These are phyloP conservation scores for Closterium sp. DNA, from an alignment of 139 green algal species.

Conservation along the genomic window DNA sequence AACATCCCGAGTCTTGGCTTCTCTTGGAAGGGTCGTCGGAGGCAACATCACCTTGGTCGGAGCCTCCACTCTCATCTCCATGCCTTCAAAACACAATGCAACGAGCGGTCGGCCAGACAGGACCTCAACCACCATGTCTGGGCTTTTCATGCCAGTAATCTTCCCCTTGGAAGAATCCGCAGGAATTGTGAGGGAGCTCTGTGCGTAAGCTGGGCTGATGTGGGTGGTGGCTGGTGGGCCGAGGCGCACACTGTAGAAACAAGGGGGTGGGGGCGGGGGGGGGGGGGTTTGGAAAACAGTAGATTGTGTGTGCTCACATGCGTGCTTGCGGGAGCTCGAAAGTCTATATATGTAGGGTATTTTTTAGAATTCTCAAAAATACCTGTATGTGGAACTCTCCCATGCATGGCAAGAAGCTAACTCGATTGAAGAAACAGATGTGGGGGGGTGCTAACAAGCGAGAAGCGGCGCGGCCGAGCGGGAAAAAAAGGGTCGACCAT, in stretches of 20 bases:
- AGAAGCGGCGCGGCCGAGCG: not conserved
- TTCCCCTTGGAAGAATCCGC: not conserved
- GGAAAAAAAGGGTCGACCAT: not conserved
- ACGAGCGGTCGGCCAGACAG: not conserved
- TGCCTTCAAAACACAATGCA: not conserved
- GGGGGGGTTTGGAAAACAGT: not conserved
- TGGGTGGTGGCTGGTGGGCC: not conserved
- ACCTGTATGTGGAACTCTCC: not conserved
- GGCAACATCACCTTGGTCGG: not conserved
- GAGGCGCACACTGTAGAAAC: not conserved
- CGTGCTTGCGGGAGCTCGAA: not conserved
- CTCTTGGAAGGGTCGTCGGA: not conserved
- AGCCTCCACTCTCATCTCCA: constrained; percentile 2
- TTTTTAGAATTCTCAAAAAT: not conserved
- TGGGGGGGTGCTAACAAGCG: not conserved
- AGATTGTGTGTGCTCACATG: not conserved
- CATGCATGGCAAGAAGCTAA: not conserved
- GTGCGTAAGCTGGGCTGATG: not conserved
- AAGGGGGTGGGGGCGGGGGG: not conserved
- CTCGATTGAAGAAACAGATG: not conserved
- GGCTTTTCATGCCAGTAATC: not conserved
- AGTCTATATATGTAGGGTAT: not conserved
- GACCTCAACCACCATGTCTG: not conserved
- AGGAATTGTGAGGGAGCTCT: not conserved
- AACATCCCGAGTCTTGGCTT: not conserved